Evolutionary conservation across 2,329 filamentous ascomycete species (phyloP), one percentile per base, ranked within the genome.

Genomic region (Talaromyces sp.): DNA sequence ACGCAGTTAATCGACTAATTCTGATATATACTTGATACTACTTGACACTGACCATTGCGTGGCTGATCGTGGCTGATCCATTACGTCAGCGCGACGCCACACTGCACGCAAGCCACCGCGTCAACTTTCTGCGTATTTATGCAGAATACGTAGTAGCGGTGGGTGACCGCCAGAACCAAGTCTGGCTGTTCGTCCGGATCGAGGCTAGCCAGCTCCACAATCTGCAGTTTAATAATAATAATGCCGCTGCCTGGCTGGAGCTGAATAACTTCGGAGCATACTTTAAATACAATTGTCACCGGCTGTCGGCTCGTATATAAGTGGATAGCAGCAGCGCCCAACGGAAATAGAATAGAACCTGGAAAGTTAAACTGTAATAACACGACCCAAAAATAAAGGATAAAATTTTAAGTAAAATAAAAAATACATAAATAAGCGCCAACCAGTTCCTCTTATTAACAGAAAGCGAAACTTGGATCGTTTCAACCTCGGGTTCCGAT

Each of bases 371-470:
- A 23, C 23, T 23, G 23, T 23, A 23, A 23, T 2, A 23, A 2
- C 23, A 36, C 7, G 33, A 7, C 33, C 33, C 33, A 36, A 33
- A 8, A 33, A 33, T 12, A 40, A 7, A n/a, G 5, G 2, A n/a
- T n/a, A 7, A n/a, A 40, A 7, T 7, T n/a, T n/a, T 50, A 63
- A 31, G 50, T 60, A 56, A 42, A 56, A 44, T 33, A 61, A 57
- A 61, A 50, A 44, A 12, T 47, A 18, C 23, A 23, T 23, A 18
- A 18, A 8, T 47, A 23, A 47, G 3, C n/a, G 42, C n/a, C 9
- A 27, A 47, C 44, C 8, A 10, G 44, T 18, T 47, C n/a, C 4
- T 12, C 18, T 27, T 47, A 12, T 27, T 12, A 27, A 47, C 7
- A 18, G n/a, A 47, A 23, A 27, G 44, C 50, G 50, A 53, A 31